Conservation (phyloP, 2,329 filamentous ascomycete species). For the Rosellinia necatrix region DNA sequence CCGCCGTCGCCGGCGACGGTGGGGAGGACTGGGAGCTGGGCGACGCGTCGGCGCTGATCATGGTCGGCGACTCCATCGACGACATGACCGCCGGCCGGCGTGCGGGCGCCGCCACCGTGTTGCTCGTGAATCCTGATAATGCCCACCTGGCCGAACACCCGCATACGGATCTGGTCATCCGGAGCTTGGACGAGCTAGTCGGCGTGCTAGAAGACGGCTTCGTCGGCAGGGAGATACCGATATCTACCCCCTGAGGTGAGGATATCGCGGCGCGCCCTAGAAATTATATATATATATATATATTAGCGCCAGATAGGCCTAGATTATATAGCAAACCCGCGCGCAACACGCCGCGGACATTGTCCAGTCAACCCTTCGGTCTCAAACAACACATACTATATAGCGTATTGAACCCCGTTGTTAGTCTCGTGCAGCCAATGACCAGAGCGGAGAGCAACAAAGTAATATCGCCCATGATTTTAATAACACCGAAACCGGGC, state of each 20-base stretch:
- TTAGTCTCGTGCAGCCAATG: neutral
- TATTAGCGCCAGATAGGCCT: no score
- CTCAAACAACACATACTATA: no score
- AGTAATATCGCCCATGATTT: no score
- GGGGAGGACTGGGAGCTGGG: conserved; percentile 47
- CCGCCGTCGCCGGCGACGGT: no score
- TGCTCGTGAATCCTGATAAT: conserved; percentile 86
- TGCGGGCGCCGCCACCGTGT: conserved; percentile 88
- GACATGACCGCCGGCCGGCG: conserved; percentile 87
- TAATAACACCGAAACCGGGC: neutral
- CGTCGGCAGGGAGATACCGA: conserved; percentile 51
- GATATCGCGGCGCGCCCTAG: no score
- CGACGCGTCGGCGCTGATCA: conserved; percentile 59
- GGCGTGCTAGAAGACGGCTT: conserved; percentile 77
- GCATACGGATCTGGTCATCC: conserved; percentile 77
- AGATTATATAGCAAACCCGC: no score
- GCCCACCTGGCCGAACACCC: conserved; percentile 68
- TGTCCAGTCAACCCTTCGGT: no score
- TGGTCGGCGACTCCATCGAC: conserved; percentile 83
- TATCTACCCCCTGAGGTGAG: neutral
- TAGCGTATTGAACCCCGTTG: no score
- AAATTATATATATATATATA: no score
- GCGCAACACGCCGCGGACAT: no score
- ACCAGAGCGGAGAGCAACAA: neutral
- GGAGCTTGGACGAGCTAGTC: conserved; percentile 75